Evolutionary conservation across 2,329 filamentous ascomycete genomes (phyloP), one percentile per base, ranked within the genome.

Genomic region (Monosporascus sp.): DNA sequence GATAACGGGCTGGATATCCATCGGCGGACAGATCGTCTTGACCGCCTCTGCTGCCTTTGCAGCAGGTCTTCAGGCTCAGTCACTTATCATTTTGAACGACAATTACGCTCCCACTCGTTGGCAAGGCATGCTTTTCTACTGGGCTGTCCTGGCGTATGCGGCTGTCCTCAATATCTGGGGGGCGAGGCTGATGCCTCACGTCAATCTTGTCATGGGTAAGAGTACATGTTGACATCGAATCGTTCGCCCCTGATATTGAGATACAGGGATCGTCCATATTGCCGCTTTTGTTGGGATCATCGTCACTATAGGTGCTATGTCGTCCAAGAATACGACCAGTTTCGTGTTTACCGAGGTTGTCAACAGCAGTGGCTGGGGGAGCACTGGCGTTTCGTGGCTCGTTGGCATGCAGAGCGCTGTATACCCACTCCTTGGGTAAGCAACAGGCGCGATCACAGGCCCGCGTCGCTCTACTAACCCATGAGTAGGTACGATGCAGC

Each of bases 21-120:
- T 77, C 24, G 75, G 74, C 15, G 76, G 75, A 0, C 74, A 76
- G 46, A 67, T 74, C 3, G 69, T 77, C 1, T 56, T 77, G 2
- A 73, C 73, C n/a, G 72, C 74, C 0, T 76, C 76, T 1, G 74
- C 74, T 18, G 75, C 75, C 0, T 78, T 78, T 47, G 70, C 73
- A 0, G 71, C 70, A 1, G 75, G 73, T 0, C 66, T 77, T 0
- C 72, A 77, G 50, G 60, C 71, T 0, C 74, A 77, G 51, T 68
- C 69, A 0, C 57, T 78, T 11, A 70, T 78, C 43, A 70, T 70
- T 2, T 49, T 78, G 3, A 77, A 75, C 51, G 55, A 72, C 15
- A 65, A 69, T 0, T 79, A 78, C 50, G 46, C 65, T 0, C 72
- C 74, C 0, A 43, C 66, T n/a, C 56, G 72, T 24, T 78, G 72